Base-by-base conservation (phyloP, 208 protist species). In the Porcisia hertigi region DNA sequence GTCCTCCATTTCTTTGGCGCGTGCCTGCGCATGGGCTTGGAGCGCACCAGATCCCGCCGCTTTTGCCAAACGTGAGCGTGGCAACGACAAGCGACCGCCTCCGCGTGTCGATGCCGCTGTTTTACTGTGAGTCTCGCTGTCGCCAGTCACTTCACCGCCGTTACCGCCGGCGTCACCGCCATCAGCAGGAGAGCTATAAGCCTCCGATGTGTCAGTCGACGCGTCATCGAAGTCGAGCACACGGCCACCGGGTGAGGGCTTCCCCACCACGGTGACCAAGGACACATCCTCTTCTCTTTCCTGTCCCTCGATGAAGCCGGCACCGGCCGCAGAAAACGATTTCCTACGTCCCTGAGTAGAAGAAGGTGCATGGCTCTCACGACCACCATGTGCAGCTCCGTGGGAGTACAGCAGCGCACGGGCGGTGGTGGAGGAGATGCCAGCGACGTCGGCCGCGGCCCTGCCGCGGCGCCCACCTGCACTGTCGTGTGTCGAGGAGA, bases 251-350 rank as follows among this genome's bases (percentile, higher is more conserved):
- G 76, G 16, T n/a, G 76, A 63, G 39, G 69, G 76, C 53, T 75
- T 18, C 47, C 70, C 76, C 7, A 70, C 76, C 23, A 80, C 76
- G 30, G 60, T 62, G 52, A 54, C 69, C n/a, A 80, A 36, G 43
- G 53, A 63, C n/a, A 57, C 63, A 11, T 78, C 74, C 12, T 78
- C 75, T 1, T 60, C 57, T 18, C 70, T 70, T 0, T 75, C 70
- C 62, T 55, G 60, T 8, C 69, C 69, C 43, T 80, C 76, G 62
- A 80, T 75, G 54, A 80, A 80, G 55, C 76, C 76, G 16, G 62
- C 69, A 14, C 76, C 76, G n/a, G 70, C 59, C 39, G 59, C 18
- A 8, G 70, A 69, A 3, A 70, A 75, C 36, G 76, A 80, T 3
- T 70, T 69, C 0, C 76, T 62, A 34, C 47, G 49, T 34, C 53